Evolutionary conservation across 1,139 yeast species (phyloP).

Genomic region (Meyerozyma smithsonii): DNA sequence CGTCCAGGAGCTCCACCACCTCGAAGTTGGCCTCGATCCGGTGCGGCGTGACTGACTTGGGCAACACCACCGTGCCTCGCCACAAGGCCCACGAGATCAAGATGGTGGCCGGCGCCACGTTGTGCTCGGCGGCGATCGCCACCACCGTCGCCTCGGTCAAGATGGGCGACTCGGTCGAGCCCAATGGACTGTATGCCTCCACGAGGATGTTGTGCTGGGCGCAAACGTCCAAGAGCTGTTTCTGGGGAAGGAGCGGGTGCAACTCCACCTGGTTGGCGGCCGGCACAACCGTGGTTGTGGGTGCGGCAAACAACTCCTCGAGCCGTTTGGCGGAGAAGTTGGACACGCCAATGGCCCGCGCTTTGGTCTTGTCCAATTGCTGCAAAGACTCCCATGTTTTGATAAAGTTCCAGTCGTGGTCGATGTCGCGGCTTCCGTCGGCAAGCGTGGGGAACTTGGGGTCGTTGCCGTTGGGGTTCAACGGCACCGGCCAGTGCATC

Average conservation of each 20-base stretch:
- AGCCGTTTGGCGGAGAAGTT: conserved; percentile 15
- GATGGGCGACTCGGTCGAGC: conserved; percentile 63
- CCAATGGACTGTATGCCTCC: conserved; percentile 81
- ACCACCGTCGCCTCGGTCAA: conserved; percentile 45
- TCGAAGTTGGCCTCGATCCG: conserved; percentile 59
- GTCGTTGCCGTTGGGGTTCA: conserved; percentile 5
- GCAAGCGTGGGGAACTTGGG: conserved; percentile 3
- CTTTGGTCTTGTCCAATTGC: conserved; percentile 10
- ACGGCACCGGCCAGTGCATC: conserved; percentile 73
- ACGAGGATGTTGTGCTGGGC: conserved; percentile 50
- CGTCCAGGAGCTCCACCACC: conserved; percentile 47
- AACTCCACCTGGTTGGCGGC: conserved; percentile 71
- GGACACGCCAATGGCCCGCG: conserved; percentile 18
- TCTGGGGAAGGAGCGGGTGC: conserved; percentile 74
- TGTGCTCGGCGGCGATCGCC: conserved; percentile 52
- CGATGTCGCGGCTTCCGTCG: conserved; percentile 7
- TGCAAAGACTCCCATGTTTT: conserved; percentile 14
- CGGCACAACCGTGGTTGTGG: conserved; percentile 41
- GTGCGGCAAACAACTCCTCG: conserved; percentile 13
- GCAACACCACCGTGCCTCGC: conserved; percentile 69
- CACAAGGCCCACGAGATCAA: conserved; percentile 69
- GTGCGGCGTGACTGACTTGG: conserved; percentile 60
- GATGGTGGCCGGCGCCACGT: conserved; percentile 55
- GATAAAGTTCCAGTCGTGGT: conserved; percentile 7
- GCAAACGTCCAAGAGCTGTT: conserved; percentile 53